These are phyloP conservation scores for Ceratocystis colombiana DNA, from an alignment of 2,329 filamentous ascomycete species.

Conservation along the genomic window DNA sequence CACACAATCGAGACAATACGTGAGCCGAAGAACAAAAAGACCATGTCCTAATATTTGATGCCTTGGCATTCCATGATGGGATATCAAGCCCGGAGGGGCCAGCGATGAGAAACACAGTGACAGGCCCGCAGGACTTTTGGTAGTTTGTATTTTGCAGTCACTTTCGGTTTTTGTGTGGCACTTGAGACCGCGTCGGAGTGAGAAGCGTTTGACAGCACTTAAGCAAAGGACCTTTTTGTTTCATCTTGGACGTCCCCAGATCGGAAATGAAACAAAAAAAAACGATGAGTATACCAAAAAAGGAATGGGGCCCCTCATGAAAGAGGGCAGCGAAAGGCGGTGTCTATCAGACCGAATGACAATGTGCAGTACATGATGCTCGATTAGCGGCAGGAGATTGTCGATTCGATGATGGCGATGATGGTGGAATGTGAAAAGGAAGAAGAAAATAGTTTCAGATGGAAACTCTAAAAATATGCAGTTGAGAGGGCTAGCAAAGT, in stretches of 20 bases:
- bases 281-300: not conserved
- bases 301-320: not conserved
- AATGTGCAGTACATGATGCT: not conserved
- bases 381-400: not conserved
- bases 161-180: not conserved
- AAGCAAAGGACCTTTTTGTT: not conserved
- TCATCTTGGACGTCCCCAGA: not conserved
- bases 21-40: not conserved
- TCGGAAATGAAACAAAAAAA: not conserved
- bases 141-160: not conserved
- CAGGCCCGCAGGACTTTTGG: not conserved
- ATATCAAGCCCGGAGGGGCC: too few species aligned
- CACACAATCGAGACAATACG: not conserved
- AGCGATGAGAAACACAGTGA: not conserved
- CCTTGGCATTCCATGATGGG: not conserved
- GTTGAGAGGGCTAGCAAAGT: not conserved
- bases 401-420: not conserved
- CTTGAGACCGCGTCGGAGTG: slow-evolving; percentile 13
- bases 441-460: not conserved
- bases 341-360: not conserved
- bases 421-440: not conserved
- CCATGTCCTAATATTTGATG: not conserved
- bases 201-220: slow-evolving; percentile 4
- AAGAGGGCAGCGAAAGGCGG: not conserved
- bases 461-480: not conserved